Percentiles rank a stretch among this genome's conserved stretches.
Evolutionary conservation across 768 basidiomycete genomes (phyloP).

Genomic region (Candolleomyces eurysporus): DNA sequence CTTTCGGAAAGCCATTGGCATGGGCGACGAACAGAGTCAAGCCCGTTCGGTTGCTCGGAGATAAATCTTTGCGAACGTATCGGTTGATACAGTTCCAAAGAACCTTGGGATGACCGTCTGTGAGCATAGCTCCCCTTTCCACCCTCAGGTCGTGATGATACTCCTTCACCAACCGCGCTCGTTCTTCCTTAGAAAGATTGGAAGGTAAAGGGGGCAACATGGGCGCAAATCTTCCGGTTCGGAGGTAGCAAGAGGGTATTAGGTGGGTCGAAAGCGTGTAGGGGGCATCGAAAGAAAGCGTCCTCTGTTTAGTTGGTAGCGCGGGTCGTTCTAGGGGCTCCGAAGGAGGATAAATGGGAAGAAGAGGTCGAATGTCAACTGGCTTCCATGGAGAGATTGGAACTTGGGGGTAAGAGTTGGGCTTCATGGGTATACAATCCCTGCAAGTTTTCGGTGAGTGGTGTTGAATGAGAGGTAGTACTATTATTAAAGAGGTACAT

Average conservation of each 20-base stretch:
- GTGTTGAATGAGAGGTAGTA: background rate
- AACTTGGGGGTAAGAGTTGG: constrained; percentile 5
- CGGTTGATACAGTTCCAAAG: constrained; percentile 77
- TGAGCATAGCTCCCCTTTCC: constrained; percentile 28
- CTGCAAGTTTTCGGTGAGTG: background rate
- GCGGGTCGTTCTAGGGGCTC: constrained; percentile 31
- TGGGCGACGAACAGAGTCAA: constrained; percentile 77
- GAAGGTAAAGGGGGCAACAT: constrained; percentile 29
- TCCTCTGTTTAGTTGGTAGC: constrained; percentile 38
- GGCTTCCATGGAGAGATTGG: constrained; percentile 19
- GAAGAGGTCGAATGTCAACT: constrained; percentile 21
- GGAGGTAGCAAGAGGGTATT: constrained; percentile 51
- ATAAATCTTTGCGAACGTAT: constrained; percentile 46
- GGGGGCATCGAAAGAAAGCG: constrained; percentile 29
- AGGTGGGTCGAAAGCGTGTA: constrained; percentile 54
- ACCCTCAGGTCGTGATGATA: constrained; percentile 21
- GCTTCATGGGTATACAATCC: constrained; percentile 10
- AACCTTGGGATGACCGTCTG: constrained; percentile 38
- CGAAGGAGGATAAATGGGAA: constrained; percentile 39
- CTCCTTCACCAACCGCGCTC: constrained; percentile 18
- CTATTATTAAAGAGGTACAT: background rate
- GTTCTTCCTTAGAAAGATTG: constrained; percentile 36
- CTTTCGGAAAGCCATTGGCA: constrained; percentile 87
- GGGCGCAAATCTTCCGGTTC: constrained; percentile 41
- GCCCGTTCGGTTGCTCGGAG: constrained; percentile 31